Evolutionary conservation across 352 stramenopile species (phyloP), one percentile per base, ranked within the genome.

Genomic region (Globisporangium sylvaticum): DNA sequence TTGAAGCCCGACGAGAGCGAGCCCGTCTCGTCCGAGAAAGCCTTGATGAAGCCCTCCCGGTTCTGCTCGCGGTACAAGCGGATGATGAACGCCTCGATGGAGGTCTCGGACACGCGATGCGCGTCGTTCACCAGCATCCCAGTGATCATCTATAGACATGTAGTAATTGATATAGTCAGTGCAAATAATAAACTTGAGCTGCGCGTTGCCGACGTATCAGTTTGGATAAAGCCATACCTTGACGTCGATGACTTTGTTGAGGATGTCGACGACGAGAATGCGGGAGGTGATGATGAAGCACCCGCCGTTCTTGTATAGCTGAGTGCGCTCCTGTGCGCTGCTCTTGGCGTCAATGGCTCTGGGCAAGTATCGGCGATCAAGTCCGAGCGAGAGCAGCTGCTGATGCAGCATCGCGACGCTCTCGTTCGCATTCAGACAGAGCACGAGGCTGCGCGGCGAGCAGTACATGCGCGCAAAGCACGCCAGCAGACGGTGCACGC

Each of bases 241-340:
- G 53, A 63, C 66, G 62, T 94, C 82, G 27, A 97, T 66, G 65
- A 84, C 78, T 24, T 79, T 88, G 59, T 90, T 98, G 22, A 99
- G 81, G 46, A 99, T 75, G 77, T 99, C 97, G 2, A 99, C 95
- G 65, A 99, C 97, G 8, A 99, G 81, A 66, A 99, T 98, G 14
- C 97, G 88, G 52, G 89, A 97, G 10, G 97, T 99, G 52, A 99
- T 93, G 66, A 98, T 81, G 66, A 96, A 97, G 37, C 97, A 92
- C 15, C 94, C 92, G 34, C 97, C 97, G 10, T 85, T 76, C 59
- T 91, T 87, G 83, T 99, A 99, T 62, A 99, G 73, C 15, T 88
- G 78, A 54, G 80, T 70, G 1, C 94, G 78, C 66, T 97, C 92
- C 12, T 75, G 71, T 15, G 83, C 72, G 50, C 76, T 88, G 65